These are phyloP conservation scores for Aegilops sharonensis DNA, from an alignment of 176 grass and related monocot species.

Conservation along the genomic window DNA sequence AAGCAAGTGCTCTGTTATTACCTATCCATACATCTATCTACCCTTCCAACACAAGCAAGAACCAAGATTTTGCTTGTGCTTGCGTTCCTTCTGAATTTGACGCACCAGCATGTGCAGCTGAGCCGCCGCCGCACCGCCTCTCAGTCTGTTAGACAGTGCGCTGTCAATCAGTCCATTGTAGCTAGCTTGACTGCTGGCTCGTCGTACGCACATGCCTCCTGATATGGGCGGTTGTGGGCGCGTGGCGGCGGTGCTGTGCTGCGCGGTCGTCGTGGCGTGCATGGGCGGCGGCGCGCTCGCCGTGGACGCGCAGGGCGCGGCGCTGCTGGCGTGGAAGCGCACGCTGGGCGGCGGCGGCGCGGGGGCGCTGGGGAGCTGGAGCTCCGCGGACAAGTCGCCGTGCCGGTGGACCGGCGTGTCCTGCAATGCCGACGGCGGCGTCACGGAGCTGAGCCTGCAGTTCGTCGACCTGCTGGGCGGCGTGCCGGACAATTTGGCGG, in stretches of 20 bases:
- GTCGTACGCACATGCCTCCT: slow-evolving; percentile 16
- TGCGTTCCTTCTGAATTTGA: not conserved
- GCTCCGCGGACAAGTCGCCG: slow-evolving; percentile 36
- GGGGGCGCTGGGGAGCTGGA: slow-evolving; percentile 42
- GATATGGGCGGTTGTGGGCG: not conserved
- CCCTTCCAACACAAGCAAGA: slow-evolving; percentile 46
- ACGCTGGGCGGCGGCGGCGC: slow-evolving; percentile 27
- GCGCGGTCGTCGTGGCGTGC: slow-evolving; percentile 27
- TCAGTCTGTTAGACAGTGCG: not conserved
- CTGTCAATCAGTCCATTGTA: not conserved
- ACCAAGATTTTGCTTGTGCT: slow-evolving; percentile 33
- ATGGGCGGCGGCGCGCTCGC: slow-evolving; percentile 23
- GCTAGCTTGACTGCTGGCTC: not conserved
- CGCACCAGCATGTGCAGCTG: slow-evolving; percentile 18
- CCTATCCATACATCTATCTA: slow-evolving; percentile 10
- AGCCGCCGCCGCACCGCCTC: slow-evolving; percentile 10
- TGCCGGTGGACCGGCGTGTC: slow-evolving; percentile 73
- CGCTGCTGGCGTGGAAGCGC: slow-evolving; percentile 66
- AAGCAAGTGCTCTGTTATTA: slow-evolving; percentile 11
- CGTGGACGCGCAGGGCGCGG: slow-evolving; percentile 59
- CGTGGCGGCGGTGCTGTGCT: slow-evolving; percentile 23
- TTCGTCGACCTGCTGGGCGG: slow-evolving; percentile 58
- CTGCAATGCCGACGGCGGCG: slow-evolving; percentile 47
- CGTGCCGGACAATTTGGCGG: slow-evolving; percentile 44
- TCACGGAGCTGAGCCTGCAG: slow-evolving; percentile 60